phyloP scores from a whole-genome alignment of 129 eudicot species.

The Smallanthus sonchifolius region DNA sequence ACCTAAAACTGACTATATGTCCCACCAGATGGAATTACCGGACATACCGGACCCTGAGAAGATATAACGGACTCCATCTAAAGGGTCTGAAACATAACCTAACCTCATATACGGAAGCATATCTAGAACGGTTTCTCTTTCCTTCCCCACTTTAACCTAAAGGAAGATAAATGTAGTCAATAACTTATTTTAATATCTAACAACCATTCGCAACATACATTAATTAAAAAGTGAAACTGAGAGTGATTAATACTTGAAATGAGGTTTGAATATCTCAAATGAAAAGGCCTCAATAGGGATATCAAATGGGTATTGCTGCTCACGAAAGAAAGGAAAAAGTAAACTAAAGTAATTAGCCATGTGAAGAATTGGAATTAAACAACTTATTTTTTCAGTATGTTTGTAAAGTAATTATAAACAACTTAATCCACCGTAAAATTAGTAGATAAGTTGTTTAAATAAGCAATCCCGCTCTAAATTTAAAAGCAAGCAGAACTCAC shows the following conservation, averaged over 20 bases:
- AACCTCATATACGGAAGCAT: conserved; percentile 94
- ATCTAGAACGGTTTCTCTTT: conserved; percentile 73
- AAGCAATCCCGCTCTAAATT: too few relatives aligned
- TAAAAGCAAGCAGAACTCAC: too few relatives aligned
- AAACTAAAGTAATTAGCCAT: conserved; percentile 9
- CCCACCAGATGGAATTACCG: conserved; percentile 45
- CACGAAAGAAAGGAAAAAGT: conserved; percentile 7
- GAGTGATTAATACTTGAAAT: conserved; percentile 52
- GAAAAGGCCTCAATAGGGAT: conserved; percentile 98
- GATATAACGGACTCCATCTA: conserved; percentile 82
- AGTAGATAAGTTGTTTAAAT: too few relatives aligned
- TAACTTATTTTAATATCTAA: background rate
- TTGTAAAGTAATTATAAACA: too few relatives aligned
- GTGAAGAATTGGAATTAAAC: conserved; percentile 2
- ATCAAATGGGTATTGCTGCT: conserved; percentile 98
- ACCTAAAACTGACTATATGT: conserved; percentile 2
- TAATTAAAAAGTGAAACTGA: background rate
- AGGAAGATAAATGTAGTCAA: background rate
- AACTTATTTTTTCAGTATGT: too few relatives aligned
- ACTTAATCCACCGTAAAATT: too few relatives aligned
- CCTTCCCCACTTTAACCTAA: conserved; percentile 89
- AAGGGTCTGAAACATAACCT: conserved; percentile 95
- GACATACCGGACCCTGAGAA: conserved; percentile 94
- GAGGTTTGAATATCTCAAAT: conserved; percentile 90
- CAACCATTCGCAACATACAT: conserved; percentile 1